Base-by-base conservation (phyloP, 169 alveolate genomes). In the Plasmodium malariae region DNA sequence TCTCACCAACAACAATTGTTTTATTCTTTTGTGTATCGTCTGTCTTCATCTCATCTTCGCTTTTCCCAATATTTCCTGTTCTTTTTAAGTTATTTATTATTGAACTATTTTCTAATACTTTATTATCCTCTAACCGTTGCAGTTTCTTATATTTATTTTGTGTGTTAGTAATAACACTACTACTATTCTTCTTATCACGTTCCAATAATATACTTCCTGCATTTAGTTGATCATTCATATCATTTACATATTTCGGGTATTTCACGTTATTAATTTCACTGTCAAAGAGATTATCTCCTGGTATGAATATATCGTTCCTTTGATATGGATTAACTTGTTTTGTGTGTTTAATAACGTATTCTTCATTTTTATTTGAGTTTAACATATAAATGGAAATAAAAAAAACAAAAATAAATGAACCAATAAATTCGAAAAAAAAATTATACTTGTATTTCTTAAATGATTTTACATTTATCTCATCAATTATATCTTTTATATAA, bases 381-480 rank as follows among this genome's bases (percentile, higher is more conserved):
- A 76, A 62, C 88, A 76, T 76, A 36, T 76, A 76, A 26, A 76
- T 43, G 34, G 88, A 76, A 24, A 76, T 76, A 40, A 76, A 76
- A 62, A 76, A 76, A 59, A 76, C 88, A 62, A 76, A 76, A 62
- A 76, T 60, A 63, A 76, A 76, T 21, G 88, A 76, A 60, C 88
- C 88, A 76, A 76, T 76, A 51, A 76, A 76, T 76, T 76, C 88
- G 45, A 76, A 76, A 28, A 76, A 63, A 60, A 76, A 76, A 67
- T 76, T 76, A 67, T 76, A 76, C 49, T 76, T 76, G 70, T 76
- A 76, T 45, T 54, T 76, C 34, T 63, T 76, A 60, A 76, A 76
- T 76, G 88, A 76, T 76, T 76, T 76, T 76, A 76, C 88, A 76
- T 76, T 76, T 76, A 76, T 54, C 51, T 76, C 88, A 12, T 76